Percentiles rank a stretch among this genome's conserved stretches.
phyloP scores from a whole-genome alignment of 768 basidiomycete species.

The Mrakia hoshinonis region DNA sequence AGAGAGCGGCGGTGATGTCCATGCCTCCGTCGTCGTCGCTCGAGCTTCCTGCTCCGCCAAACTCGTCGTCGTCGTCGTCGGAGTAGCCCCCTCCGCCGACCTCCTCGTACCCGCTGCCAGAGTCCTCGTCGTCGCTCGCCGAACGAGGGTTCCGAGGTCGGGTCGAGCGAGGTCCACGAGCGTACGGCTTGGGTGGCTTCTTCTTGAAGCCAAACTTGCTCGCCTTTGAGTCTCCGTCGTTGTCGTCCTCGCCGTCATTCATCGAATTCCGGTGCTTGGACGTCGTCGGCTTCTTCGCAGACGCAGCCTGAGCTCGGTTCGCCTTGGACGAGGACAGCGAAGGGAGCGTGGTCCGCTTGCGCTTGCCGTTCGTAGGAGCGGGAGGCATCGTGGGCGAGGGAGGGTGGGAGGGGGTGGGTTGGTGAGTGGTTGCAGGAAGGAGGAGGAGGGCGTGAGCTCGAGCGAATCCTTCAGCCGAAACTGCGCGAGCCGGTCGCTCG shows the following conservation, averaged over 20 bases:
- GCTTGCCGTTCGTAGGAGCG: conserved; percentile 12
- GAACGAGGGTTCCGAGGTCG: conserved; percentile 12
- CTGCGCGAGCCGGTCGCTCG: too few species aligned
- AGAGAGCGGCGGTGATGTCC: conserved; percentile 28
- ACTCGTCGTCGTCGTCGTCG: conserved; percentile 4
- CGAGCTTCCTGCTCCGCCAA: conserved; percentile 1
- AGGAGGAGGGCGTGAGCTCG: too few species aligned
- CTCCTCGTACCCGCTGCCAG: conserved; percentile 29
- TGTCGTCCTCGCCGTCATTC: conserved; percentile 3
- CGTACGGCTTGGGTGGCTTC: conserved; percentile 13
- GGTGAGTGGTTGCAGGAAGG: too few species aligned
- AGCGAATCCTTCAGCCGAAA: too few species aligned
- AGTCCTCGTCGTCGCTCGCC: conserved; percentile 23
- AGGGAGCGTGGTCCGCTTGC: conserved; percentile 23
- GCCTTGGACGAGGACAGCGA: conserved; percentile 17
- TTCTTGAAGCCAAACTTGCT: conserved; percentile 13
- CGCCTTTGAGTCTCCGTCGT: conserved; percentile 1
- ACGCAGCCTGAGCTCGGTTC: not conserved
- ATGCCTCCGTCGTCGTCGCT: conserved; percentile 21
- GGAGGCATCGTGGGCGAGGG: not conserved
- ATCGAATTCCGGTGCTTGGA: not conserved
- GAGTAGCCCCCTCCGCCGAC: conserved; percentile 20
- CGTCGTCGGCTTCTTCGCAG: conserved; percentile 1
- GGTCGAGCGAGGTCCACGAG: not conserved
- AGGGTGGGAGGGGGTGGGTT: not conserved